Percentiles rank a stretch among this genome's conserved stretches.
These are phyloP conservation scores for Catharanthus roseus DNA, from an alignment of 257 asterid genomes.

Conservation along the genomic window DNA sequence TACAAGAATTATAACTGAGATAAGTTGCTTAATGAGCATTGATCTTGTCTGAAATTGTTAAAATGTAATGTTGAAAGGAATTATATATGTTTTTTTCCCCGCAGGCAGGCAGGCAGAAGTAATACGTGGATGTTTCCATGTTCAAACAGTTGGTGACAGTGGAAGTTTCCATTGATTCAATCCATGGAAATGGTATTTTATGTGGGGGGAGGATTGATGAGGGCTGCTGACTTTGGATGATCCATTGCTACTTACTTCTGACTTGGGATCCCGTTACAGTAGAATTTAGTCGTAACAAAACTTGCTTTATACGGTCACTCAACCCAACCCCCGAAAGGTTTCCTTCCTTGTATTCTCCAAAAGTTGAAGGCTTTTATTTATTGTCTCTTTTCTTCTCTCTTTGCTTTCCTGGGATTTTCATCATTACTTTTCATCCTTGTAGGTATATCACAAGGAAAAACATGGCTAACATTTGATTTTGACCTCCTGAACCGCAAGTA, in stretches of 20 bases:
- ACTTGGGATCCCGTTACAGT: constrained; percentile 3
- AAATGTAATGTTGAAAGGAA: neutral
- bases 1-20: too few species aligned
- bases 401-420: neutral
- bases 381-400: neutral
- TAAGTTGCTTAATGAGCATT: too few species aligned
- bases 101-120: too few species aligned
- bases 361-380: neutral
- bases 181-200: neutral
- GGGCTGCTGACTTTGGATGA: neutral
- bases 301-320: constrained; percentile 9
- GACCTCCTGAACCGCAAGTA: neutral
- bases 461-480: neutral
- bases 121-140: neutral
- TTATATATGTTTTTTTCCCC: neutral
- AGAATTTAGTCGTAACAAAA: constrained; percentile 4
- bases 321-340: neutral
- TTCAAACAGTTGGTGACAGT: neutral
- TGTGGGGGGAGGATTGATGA: neutral
- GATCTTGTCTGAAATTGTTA: too few species aligned
- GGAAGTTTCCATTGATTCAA: neutral
- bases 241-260: constrained; percentile 7
- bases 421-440: neutral
- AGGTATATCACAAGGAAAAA: constrained; percentile 1
- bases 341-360: neutral